Percentiles rank a stretch among this genome's conserved stretches.
Evolutionary conservation across 2,329 filamentous ascomycete genomes (phyloP).

Genomic region (Pseudomassariella vexata): DNA sequence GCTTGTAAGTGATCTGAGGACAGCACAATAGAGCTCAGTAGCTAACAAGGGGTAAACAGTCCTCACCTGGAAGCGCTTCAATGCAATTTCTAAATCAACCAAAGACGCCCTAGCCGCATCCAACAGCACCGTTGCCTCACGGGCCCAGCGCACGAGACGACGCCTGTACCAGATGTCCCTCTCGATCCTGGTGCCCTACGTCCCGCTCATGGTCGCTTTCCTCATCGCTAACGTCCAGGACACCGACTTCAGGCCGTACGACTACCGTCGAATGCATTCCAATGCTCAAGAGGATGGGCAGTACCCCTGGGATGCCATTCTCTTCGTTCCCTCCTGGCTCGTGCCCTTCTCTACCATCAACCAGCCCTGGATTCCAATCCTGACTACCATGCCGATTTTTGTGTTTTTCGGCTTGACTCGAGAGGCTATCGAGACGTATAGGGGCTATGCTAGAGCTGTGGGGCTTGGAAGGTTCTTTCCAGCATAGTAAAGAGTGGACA

Average conservation of each 20-base stretch:
- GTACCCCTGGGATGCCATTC: slow-evolving; percentile 40
- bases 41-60: slow-evolving; percentile 13
- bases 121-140: slow-evolving; percentile 33
- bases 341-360: slow-evolving; percentile 35
- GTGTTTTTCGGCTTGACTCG: slow-evolving; percentile 51
- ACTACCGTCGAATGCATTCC: slow-evolving; percentile 36
- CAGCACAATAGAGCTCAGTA: too few species aligned
- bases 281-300: slow-evolving; percentile 23
- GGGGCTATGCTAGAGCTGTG: too few species aligned
- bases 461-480: too few species aligned
- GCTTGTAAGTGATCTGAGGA: slow-evolving; percentile 40
- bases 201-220: slow-evolving; percentile 40
- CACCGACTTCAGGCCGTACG: slow-evolving; percentile 27
- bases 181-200: slow-evolving; percentile 44
- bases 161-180: slow-evolving; percentile 52
- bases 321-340: slow-evolving; percentile 35
- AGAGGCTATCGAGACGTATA: slow-evolving; percentile 46
- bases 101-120: slow-evolving; percentile 29
- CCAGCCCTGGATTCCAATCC: slow-evolving; percentile 41
- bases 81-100: slow-evolving; percentile 36
- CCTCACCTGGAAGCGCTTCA: slow-evolving; percentile 43
- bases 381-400: slow-evolving; percentile 42
- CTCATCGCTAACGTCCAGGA: slow-evolving; percentile 33
- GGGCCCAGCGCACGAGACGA: slow-evolving; percentile 41
- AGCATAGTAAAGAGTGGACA: too few species aligned